phyloP scores from a whole-genome alignment of 371 early-diverging fungal genomes.

The Syncephalastrum contaminatum region DNA sequence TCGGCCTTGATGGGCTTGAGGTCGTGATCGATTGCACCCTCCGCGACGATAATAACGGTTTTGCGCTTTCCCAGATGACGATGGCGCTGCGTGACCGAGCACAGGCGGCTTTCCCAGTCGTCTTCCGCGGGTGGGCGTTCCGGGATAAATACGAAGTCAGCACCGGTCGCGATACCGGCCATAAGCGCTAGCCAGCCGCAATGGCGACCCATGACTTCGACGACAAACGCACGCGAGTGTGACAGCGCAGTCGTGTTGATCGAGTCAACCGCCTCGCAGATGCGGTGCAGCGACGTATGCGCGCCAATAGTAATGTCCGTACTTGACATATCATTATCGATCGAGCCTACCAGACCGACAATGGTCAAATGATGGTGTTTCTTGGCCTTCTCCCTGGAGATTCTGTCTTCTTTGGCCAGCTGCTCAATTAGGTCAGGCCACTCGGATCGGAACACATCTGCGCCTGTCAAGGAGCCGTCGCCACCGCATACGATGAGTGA shows the following conservation, averaged over 20 bases:
- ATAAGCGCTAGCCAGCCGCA: conserved; percentile 99
- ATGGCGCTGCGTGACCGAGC: conserved; percentile 55
- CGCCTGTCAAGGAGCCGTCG: conserved; percentile 98
- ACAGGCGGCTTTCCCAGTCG: conserved; percentile 85
- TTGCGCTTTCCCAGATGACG: conserved; percentile 75
- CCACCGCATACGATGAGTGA: conserved; percentile 98
- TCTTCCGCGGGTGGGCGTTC: conserved; percentile 86
- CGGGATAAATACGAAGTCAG: conserved; percentile 97
- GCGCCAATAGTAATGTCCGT: conserved; percentile 99
- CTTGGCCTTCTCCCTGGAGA: conserved; percentile 59
- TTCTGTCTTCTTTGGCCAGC: conserved; percentile 57
- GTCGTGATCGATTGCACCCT: conserved; percentile 93
- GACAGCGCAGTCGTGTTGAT: conserved; percentile 95
- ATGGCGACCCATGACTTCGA: conserved; percentile 99
- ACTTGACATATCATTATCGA: conserved; percentile 97
- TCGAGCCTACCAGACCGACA: conserved; percentile 96
- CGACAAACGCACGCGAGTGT: conserved; percentile 97
- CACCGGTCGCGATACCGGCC: conserved; percentile 91
- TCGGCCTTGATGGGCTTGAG: conserved; percentile 87
- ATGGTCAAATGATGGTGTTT: conserved; percentile 77
- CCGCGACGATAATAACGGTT: conserved; percentile 93
- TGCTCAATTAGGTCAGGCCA: conserved; percentile 86
- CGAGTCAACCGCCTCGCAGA: conserved; percentile 96
- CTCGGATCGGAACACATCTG: conserved; percentile 90
- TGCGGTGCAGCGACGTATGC: conserved; percentile 94